Conservation (phyloP, 805 yeast genomes). For the Wickerhamomyces ciferrii region DNA sequence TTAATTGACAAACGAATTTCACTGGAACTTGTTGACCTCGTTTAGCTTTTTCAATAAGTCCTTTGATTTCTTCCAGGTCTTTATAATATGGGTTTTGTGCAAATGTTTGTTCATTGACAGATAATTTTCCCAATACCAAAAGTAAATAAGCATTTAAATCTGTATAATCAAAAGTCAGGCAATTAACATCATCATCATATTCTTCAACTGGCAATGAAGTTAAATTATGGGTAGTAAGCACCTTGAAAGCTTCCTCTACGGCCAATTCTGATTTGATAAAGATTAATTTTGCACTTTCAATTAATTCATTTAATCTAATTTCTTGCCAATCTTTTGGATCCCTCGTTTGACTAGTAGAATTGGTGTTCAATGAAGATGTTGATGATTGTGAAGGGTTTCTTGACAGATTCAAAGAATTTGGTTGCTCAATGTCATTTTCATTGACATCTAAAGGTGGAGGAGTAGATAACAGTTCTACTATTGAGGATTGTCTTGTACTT, state of each 20-base stretch:
- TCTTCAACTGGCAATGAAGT: conserved; percentile 82
- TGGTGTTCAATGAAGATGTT: conserved; percentile 64
- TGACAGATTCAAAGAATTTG: conserved; percentile 10
- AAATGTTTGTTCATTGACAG: conserved; percentile 27
- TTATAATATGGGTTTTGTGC: conserved; percentile 20
- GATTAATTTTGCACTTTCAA: conserved; percentile 74
- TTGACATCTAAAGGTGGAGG: conserved; percentile 57
- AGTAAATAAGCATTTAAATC: conserved; percentile 85
- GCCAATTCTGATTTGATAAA: conserved; percentile 61
- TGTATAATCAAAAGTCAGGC: conserved; percentile 85
- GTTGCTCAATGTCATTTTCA: conserved; percentile 8
- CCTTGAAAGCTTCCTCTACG: conserved; percentile 86
- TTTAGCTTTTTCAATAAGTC: conserved; percentile 58
- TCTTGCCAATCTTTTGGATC: conserved; percentile 67
- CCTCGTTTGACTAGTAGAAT: conserved; percentile 33
- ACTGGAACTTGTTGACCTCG: conserved; percentile 90
- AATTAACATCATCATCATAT: conserved; percentile 51
- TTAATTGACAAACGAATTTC: conserved; percentile 74
- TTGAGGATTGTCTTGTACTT: conserved; percentile 54
- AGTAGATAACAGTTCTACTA: conserved; percentile 68
- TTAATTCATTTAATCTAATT: conserved; percentile 63
- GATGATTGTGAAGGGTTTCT: conserved; percentile 25
- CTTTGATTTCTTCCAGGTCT: conserved; percentile 34
- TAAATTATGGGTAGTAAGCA: conserved; percentile 62
- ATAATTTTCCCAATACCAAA: conserved; percentile 72